These are phyloP conservation scores for Globisporangium ultimum DNA, from an alignment of 352 stramenopile species.

Conservation along the genomic window DNA sequence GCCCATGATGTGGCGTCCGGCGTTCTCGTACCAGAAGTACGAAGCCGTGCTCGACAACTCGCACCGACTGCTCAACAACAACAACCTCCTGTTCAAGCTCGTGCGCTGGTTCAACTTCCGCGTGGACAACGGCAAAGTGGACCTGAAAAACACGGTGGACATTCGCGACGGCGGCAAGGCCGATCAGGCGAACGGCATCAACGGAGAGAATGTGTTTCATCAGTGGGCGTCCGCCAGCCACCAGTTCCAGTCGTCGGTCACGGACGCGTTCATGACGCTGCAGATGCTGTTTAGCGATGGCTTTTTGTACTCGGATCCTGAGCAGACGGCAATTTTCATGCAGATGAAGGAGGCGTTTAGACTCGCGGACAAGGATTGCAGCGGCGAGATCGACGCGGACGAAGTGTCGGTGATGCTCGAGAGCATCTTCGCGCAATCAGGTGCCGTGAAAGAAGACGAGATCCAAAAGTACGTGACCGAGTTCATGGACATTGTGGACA, in stretches of 20 bases:
- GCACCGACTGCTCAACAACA: constrained; percentile 77
- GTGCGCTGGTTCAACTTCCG: constrained; percentile 77
- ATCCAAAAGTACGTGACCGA: constrained; percentile 70
- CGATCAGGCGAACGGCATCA: constrained; percentile 14
- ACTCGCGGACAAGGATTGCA: constrained; percentile 75
- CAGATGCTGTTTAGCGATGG: constrained; percentile 69
- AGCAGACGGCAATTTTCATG: constrained; percentile 84
- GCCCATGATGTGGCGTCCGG: constrained; percentile 62
- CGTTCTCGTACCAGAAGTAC: constrained; percentile 79
- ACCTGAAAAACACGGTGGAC: constrained; percentile 36
- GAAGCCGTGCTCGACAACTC: constrained; percentile 56
- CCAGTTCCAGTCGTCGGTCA: constrained; percentile 48
- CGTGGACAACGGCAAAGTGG: constrained; percentile 39
- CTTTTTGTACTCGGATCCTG: constrained; percentile 73
- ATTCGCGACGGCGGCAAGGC: constrained; percentile 36
- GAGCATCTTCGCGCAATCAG: constrained; percentile 73
- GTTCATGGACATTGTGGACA: constrained; percentile 75
- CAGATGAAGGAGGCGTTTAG: constrained; percentile 87
- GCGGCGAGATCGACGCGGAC: constrained; percentile 74
- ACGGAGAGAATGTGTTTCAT: constrained; percentile 23
- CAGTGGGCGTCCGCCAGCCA: constrained; percentile 52
- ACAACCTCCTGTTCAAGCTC: constrained; percentile 78
- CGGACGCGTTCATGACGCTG: constrained; percentile 73
- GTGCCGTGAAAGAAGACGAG: constrained; percentile 64
- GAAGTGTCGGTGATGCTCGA: constrained; percentile 77